Evolutionary conservation across 1,139 yeast genomes (phyloP), one percentile per base, ranked within the genome.

Genomic region (Geotrichum reessii): DNA sequence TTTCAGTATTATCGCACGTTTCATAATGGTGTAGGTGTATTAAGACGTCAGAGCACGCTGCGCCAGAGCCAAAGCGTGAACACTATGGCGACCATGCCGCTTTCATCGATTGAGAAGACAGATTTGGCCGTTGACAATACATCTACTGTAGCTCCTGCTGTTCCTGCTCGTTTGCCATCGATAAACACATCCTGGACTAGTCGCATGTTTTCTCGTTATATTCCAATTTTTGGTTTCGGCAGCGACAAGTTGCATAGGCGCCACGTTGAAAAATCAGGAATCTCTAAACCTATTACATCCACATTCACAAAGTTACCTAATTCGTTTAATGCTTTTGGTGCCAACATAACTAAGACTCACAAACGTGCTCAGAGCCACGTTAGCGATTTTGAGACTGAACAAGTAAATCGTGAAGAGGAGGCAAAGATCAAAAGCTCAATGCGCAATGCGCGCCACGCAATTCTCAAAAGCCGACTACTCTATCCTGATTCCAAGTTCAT

Each of bases 401-500:
- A 51, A 24, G 53, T 21, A 12, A 55, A 55, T 31, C 53, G 47
- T 14, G 58, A 55, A 22, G 58, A 55, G 19, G 58, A 55, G 22
- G 55, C 33, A 17, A 55, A 47, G 25, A 40, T 55, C 31, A 31
- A 50, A 27, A 46, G 11, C 19, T 47, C 37, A n/a, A 14, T 51
- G 42, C 49, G 50, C 19, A 51, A n/a, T 27, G 49, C 58, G 11
- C 40, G 48, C 42, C 53, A 50, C 9, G 6, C 3, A 7, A 53
- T 53, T 56, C 28, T 50, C 17, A 56, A 51, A 31, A 44, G 21
- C 17, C 50, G 56, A 24, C 21, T 58, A 21, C 52, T 58, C 31
- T 19, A 44, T 3, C 59, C 59, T 8, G 61, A 58, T 25, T 44
- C 42, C 12, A 56, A 53, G 46, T 58, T 58, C 31, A 22, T 56